Conservation (phyloP, 164 flowering plant species). For the Pachysandra terminalis region DNA sequence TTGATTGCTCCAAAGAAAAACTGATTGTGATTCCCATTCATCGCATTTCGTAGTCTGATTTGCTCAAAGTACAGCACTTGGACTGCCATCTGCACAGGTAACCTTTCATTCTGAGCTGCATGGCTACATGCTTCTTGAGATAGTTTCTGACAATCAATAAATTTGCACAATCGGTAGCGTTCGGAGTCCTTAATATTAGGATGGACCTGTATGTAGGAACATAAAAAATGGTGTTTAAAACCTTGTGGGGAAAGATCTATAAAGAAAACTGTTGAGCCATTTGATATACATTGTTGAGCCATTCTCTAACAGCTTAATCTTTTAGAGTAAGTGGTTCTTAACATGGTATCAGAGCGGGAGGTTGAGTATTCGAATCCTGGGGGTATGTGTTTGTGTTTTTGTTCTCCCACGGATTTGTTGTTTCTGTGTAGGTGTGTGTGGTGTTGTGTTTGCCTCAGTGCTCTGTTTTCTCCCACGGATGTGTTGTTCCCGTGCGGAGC, state of each 20-base stretch:
- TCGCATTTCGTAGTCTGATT: constrained; percentile 80
- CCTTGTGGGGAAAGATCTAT: neutral
- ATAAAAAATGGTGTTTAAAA: neutral
- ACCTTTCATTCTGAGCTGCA: constrained; percentile 93
- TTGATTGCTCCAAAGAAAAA: constrained; percentile 68
- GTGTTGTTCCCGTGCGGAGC: too few relatives aligned
- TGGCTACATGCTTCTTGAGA: constrained; percentile 99
- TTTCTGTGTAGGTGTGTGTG: too few relatives aligned
- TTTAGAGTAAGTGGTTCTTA: too few relatives aligned
- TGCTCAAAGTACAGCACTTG: constrained; percentile 96
- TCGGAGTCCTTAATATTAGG: constrained; percentile 82
- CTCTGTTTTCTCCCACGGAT: too few relatives aligned
- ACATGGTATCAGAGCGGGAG: too few relatives aligned
- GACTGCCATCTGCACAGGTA: constrained; percentile 94
- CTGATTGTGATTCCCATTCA: constrained; percentile 78
- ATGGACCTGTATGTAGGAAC: constrained; percentile 57
- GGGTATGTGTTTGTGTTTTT: too few relatives aligned
- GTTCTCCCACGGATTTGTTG: too few relatives aligned
- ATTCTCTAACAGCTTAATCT: too few relatives aligned
- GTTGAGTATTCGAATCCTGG: too few relatives aligned
- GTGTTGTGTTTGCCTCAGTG: too few relatives aligned
- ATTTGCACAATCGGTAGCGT: constrained; percentile 81
- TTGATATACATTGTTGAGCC: too few relatives aligned
- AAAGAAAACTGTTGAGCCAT: too few relatives aligned
- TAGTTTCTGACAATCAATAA: constrained; percentile 84